Percentiles rank a stretch among this genome's conserved stretches.
Evolutionary conservation across 495 filamentous ascomycete species (phyloP).

Genomic region (Aspergillus haitiensis): DNA sequence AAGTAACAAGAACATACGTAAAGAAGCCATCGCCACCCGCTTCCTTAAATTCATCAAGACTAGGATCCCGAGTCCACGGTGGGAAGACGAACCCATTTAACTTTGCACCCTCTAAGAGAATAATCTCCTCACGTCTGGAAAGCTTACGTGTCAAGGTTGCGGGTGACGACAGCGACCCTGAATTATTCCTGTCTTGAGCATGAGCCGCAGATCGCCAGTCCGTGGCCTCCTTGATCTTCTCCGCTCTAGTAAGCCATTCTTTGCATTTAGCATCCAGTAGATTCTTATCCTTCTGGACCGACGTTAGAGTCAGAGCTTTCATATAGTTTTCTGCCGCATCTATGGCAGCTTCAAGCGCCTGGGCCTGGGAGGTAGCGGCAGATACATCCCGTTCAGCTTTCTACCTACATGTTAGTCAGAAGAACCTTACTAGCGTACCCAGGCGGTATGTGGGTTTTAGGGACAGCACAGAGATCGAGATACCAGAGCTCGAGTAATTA

Average conservation of each 20-base stretch:
- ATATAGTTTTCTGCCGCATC: constrained; percentile 75
- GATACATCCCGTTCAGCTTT: constrained; percentile 60
- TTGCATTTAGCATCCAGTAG: constrained; percentile 64
- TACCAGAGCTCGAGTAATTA: constrained; percentile 34
- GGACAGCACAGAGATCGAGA: background rate
- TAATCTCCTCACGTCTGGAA: constrained; percentile 71
- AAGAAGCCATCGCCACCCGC: constrained; percentile 43
- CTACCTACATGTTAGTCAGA: constrained; percentile 44
- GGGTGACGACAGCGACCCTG: constrained; percentile 24
- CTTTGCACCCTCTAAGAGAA: constrained; percentile 73
- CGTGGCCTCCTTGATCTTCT: constrained; percentile 64
- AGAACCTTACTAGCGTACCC: background rate
- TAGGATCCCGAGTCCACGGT: constrained; percentile 70
- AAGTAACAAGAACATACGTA: constrained; percentile 46
- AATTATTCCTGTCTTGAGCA: constrained; percentile 16
- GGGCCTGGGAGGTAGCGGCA: constrained; percentile 55
- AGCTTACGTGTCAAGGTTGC: constrained; percentile 59
- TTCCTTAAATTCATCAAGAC: constrained; percentile 51
- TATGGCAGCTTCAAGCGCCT: constrained; percentile 72
- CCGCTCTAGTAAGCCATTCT: constrained; percentile 64
- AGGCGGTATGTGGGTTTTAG: background rate
- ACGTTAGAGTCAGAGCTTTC: constrained; percentile 60
- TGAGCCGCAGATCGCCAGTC: constrained; percentile 36
- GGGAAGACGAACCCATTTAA: constrained; percentile 79
- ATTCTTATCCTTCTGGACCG: constrained; percentile 53